These are phyloP conservation scores for Geotrichum aggregatum DNA, from an alignment of 1,139 yeast species.

Conservation along the genomic window DNA sequence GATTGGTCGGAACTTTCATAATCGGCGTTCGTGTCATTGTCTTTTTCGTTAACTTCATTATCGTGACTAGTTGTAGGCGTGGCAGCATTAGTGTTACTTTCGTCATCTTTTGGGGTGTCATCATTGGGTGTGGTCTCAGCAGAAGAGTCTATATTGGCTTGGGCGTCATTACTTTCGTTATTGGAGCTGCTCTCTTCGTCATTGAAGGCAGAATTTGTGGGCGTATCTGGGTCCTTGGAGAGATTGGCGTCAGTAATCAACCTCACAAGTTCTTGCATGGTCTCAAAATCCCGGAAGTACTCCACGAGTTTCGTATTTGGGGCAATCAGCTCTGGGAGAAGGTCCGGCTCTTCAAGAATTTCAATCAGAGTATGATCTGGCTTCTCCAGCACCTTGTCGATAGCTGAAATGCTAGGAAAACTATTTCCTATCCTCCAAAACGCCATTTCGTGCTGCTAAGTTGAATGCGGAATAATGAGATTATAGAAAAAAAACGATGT, in stretches of 20 bases:
- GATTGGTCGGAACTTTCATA: conserved; percentile 23
- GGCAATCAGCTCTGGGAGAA: conserved; percentile 75
- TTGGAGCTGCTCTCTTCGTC: neutral
- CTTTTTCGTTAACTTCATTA: conserved; percentile 17
- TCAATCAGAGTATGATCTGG: conserved; percentile 56
- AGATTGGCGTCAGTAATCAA: conserved; percentile 48
- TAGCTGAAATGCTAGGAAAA: conserved; percentile 68
- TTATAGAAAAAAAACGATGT: too few relatives aligned
- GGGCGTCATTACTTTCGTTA: neutral
- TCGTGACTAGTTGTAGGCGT: conserved; percentile 9
- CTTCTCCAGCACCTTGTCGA: conserved; percentile 66
- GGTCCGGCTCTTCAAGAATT: conserved; percentile 77
- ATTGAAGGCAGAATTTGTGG: neutral
- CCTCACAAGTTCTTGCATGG: conserved; percentile 61
- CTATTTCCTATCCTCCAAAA: conserved; percentile 93
- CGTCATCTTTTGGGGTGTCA: conserved; percentile 33
- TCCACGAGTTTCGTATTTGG: conserved; percentile 80
- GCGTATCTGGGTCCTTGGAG: conserved; percentile 4
- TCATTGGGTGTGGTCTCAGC: conserved; percentile 8
- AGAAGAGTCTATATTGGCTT: conserved; percentile 1
- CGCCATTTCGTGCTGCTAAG: conserved; percentile 39
- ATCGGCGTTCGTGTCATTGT: conserved; percentile 12
- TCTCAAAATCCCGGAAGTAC: conserved; percentile 70
- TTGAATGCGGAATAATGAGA: too few relatives aligned
- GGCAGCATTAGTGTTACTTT: conserved; percentile 10